Base-by-base conservation (phyloP, 345 rosid genomes). In the Mallotus nudiflorus region DNA sequence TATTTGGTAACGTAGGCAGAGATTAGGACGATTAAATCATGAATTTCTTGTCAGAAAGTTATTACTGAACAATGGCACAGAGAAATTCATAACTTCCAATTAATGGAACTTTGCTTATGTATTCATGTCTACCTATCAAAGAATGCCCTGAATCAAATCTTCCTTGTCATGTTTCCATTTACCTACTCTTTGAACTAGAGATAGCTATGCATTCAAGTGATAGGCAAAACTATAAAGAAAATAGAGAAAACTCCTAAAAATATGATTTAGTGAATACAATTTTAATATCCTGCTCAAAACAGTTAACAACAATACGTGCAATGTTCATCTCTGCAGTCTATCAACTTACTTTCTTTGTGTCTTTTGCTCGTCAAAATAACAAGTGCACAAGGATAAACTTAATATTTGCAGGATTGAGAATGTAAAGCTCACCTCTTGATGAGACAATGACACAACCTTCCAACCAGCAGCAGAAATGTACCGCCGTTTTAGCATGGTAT, bases 381-480 rank as follows among this genome's bases (percentile, higher is more conserved):
- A 39, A 11, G 9, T 25, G 15, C 20, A 37, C 6, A 14, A 33
- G 1, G 13, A 19, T 8, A 8, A 19, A 42, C 28, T 53, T 15
- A 24, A 61, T 3, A 28, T 66, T n/a, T 35, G 66, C 59, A 39
- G 45, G 57, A 61, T 55, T 24, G 39, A 64, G 45, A 63, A 70
- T 39, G 15, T 52, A 39, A 37, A 76, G 79, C 86, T 53, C 29
- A 87, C 97, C 92, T 90, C 89, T 87, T 85, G 99, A 84, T 66
- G 77, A 58, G 93, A 85, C 78, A 91, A 74, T 19, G 97, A 86
- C 57, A 91, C 87, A 51, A 91, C 74, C 7, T 90, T 84, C 97
- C 99, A 95, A 68, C 97, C 97, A 61, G 91, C 89, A 75, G 97
- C 88, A 49, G 91, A 59, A 70, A 95, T 82, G 81, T 83, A 88